Evolutionary conservation across 176 grass and related monocot species (phyloP).

Genomic region (Urochloa ruziziensis): DNA sequence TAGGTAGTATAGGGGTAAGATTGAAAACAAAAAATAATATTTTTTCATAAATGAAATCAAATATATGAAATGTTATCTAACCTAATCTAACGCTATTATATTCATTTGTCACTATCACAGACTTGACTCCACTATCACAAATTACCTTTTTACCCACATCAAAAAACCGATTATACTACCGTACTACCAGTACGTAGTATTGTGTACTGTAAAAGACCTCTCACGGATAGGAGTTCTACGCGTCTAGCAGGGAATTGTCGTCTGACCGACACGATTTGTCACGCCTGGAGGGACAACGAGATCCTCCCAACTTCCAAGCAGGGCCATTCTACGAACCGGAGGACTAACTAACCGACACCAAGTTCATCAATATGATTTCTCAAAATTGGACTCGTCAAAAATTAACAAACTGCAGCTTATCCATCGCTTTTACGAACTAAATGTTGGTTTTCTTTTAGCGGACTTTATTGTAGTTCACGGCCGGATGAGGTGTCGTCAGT

Average conservation of each 20-base stretch:
- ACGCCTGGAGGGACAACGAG: not conserved
- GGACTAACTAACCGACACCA: conserved; percentile 10
- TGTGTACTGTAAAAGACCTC: too few relatives aligned
- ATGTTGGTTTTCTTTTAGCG: not conserved
- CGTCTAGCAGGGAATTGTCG: not conserved
- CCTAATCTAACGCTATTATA: too few relatives aligned
- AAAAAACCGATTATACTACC: too few relatives aligned
- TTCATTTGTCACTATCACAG: too few relatives aligned
- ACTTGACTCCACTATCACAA: too few relatives aligned
- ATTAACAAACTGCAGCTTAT: not conserved
- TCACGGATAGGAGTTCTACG: not conserved
- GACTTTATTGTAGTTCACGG: not conserved
- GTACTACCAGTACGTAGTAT: too few relatives aligned
- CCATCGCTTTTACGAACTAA: not conserved
- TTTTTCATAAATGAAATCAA: too few relatives aligned
- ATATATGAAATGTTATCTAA: too few relatives aligned
- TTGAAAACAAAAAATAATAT: too few relatives aligned
- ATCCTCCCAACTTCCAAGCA: not conserved
- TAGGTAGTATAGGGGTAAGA: too few relatives aligned
- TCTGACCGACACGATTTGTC: not conserved
- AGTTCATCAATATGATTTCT: not conserved
- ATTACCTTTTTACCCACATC: too few relatives aligned
- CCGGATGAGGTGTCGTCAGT: not conserved
- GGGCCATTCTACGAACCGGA: not conserved
- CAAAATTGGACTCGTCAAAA: not conserved